A percentile compares a stretch with the other conserved stretches of the same genome.
Conservation (phyloP, 192 early-diverging fungal species). For the Coemansia sp. region DNA sequence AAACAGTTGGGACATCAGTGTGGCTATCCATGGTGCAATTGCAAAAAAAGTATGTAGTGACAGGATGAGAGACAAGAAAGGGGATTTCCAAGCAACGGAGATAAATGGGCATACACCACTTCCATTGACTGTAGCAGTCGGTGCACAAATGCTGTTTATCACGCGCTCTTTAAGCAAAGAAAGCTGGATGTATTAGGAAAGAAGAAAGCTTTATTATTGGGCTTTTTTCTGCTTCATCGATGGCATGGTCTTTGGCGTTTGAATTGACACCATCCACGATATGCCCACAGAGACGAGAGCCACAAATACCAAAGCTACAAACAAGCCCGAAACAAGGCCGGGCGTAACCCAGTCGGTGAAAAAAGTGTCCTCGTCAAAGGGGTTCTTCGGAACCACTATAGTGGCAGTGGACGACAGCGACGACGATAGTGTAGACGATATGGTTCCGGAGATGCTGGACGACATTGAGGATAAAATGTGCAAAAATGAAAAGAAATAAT, state of each 20-base stretch:
- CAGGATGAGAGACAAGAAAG: neutral
- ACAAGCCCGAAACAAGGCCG: slow-evolving; percentile 43
- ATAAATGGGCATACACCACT: too few species aligned
- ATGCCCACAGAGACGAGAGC: slow-evolving; percentile 39
- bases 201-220: slow-evolving; percentile 12
- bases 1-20: neutral
- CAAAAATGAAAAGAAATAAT: neutral
- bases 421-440: slow-evolving; percentile 11
- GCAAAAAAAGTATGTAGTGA: neutral
- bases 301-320: slow-evolving; percentile 35
- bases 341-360: slow-evolving; percentile 55
- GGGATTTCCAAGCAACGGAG: neutral
- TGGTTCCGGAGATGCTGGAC: slow-evolving; percentile 4
- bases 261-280: slow-evolving; percentile 48
- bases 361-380: slow-evolving; percentile 46
- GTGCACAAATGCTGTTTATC: neutral
- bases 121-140: too few species aligned
- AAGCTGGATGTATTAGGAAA: neutral
- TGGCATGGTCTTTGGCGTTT: slow-evolving; percentile 48
- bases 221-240: slow-evolving; percentile 47
- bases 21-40: too few species aligned
- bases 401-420: slow-evolving; percentile 7
- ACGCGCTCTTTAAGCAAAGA: neutral
- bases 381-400: slow-evolving; percentile 4
- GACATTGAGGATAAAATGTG: slow-evolving; percentile 10